Evolutionary conservation across 1,284 basidiomycete species (phyloP), one percentile per base, ranked within the genome.

Genomic region (Marasmius fiardii): DNA sequence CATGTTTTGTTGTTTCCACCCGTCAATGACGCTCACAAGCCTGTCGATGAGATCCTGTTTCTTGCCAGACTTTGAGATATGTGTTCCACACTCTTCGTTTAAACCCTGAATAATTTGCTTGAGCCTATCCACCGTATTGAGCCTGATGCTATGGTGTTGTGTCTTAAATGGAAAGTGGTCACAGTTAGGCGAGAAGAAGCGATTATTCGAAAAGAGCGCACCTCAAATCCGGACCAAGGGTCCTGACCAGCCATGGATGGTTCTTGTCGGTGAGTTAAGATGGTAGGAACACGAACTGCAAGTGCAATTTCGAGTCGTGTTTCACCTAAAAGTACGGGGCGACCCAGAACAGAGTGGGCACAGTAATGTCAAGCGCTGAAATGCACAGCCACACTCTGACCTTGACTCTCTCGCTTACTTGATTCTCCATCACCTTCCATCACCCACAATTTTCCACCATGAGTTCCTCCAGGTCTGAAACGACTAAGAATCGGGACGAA

Each of bases 21-120:
- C 58, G 58, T 87, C 82, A 61, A 92, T 70, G 58, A 77, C 73
- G 11, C 62, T 63, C 43, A 76, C 70, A 58, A 90, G 85, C 58
- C 85, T 79, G 66, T 91, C 84, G 65, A 93, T 91, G 47, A 93
- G 79, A 26, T 92, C 90, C 61, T 88, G 84, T 67, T 93, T 93
- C 73, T 88, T 90, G 34, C 91, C 91, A n/a, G 86, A 79, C 69
- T 89, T 88, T 52, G 81, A 77, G 24, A 92, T 74, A 61, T 81
- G 79, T 4, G 82, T 81, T 51, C 74, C 72, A 65, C 89, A 89
- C 65, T 89, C 82, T 43, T 90, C 85, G 73, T 91, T 91, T 63
- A 92, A 75, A 26, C 82, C 82, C 33, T 74, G 71, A 54, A 93
- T 75, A 61, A 92, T 87, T 64, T 83, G 80, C 70, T 93, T 93